phyloP scores from a whole-genome alignment of 164 flowering plant species.

The Brasenia schreberi region DNA sequence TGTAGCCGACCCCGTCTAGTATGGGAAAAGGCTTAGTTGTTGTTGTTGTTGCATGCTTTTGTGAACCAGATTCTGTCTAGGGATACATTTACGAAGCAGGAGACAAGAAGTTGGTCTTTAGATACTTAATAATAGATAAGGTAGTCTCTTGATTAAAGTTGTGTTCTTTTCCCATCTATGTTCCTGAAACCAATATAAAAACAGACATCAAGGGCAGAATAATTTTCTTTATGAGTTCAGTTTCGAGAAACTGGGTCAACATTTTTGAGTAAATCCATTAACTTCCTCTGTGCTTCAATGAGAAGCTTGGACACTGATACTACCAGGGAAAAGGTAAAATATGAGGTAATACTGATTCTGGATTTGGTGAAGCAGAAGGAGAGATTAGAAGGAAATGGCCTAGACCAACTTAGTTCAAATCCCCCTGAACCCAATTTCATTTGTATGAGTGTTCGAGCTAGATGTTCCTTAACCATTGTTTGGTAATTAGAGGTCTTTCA shows the following conservation, averaged over 20 bases:
- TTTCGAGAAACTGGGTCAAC: too few relatives aligned
- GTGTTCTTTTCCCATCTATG: neutral
- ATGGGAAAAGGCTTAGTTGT: too few relatives aligned
- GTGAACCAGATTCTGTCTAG: constrained; percentile 54
- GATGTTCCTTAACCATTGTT: neutral
- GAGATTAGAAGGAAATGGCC: neutral
- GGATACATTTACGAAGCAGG: constrained; percentile 96
- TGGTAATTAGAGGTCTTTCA: neutral
- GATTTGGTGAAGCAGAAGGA: neutral
- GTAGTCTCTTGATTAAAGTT: constrained; percentile 14
- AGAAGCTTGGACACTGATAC: neutral
- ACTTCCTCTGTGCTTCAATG: neutral
- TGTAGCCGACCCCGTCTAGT: too few relatives aligned
- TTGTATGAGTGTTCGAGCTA: too few relatives aligned
- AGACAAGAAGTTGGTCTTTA: constrained; percentile 60
- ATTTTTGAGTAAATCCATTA: too few relatives aligned
- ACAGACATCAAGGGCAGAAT: neutral
- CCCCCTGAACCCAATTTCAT: too few relatives aligned
- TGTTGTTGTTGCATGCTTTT: constrained; percentile 3
- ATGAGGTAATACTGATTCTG: neutral
- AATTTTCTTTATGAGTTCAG: too few relatives aligned
- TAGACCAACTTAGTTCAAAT: neutral
- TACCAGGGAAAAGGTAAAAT: neutral
- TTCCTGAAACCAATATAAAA: neutral
- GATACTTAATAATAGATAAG: constrained; percentile 56